These are phyloP conservation scores for Pseudocercospora cruenta DNA, from an alignment of 2,329 filamentous ascomycete genomes.

Conservation along the genomic window DNA sequence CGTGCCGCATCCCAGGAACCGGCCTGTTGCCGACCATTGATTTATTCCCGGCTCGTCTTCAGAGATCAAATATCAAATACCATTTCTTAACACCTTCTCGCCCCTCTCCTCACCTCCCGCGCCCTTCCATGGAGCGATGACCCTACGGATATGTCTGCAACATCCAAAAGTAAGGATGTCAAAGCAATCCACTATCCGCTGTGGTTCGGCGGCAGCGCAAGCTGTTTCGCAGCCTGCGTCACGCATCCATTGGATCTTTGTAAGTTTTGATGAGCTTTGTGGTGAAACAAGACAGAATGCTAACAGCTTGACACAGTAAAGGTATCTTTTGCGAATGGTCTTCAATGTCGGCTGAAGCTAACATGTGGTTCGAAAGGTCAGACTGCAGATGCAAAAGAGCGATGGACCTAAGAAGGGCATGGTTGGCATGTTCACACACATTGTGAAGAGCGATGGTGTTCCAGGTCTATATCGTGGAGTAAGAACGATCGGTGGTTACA, in stretches of 20 bases:
- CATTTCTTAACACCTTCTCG: neutral
- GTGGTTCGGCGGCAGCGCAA: slow-evolving; percentile 96
- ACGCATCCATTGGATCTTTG: slow-evolving; percentile 92
- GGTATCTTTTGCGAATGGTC: slow-evolving; percentile 38
- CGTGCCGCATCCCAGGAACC: neutral
- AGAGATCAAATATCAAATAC: neutral
- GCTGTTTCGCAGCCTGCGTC: slow-evolving; percentile 85
- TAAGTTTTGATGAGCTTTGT: slow-evolving; percentile 52
- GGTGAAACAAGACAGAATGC: slow-evolving; percentile 21
- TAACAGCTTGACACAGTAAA: slow-evolving; percentile 47
- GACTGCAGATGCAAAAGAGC: slow-evolving; percentile 80
- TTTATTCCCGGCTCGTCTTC: neutral
- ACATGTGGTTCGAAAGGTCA: slow-evolving; percentile 62
- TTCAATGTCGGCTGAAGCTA: slow-evolving; percentile 8
- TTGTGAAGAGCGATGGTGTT: slow-evolving; percentile 75
- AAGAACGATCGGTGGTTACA: slow-evolving; percentile 26
- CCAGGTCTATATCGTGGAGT: slow-evolving; percentile 83
- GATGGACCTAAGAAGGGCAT: slow-evolving; percentile 75
- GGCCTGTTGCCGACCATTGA: neutral
- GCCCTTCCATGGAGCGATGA: slow-evolving; percentile 36
- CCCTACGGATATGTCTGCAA: slow-evolving; percentile 44
- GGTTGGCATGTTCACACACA: slow-evolving; percentile 81
- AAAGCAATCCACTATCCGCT: slow-evolving; percentile 53
- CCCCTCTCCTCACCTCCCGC: neutral
- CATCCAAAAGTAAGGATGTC: slow-evolving; percentile 48